phyloP scores from a whole-genome alignment of 2,329 filamentous ascomycete species.

The Ilyonectria mors-panacis region DNA sequence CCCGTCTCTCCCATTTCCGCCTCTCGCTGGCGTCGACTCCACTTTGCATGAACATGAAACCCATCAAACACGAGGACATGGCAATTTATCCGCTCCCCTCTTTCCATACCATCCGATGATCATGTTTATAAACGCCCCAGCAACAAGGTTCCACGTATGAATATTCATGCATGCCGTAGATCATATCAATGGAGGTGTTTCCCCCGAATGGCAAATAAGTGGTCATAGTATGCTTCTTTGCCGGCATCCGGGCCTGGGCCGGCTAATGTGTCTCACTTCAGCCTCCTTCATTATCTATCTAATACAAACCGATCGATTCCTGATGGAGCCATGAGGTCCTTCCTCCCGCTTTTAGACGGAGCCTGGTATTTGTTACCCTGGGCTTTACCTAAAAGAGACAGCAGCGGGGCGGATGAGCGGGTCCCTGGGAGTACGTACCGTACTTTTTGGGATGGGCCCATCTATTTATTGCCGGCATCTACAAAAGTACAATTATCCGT shows the following conservation, averaged over 20 bases:
- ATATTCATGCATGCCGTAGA: background rate
- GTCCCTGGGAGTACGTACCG: background rate
- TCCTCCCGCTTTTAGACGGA: background rate
- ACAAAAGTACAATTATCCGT: background rate
- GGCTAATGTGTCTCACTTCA: background rate
- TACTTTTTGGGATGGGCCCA: background rate
- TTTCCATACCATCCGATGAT: background rate
- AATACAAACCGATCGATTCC: background rate
- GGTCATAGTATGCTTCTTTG: background rate
- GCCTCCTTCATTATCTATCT: background rate
- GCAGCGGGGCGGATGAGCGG: background rate
- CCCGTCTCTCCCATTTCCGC: background rate
- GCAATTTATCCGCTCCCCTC: background rate
- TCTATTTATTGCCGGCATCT: background rate
- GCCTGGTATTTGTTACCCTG: background rate
- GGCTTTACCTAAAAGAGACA: background rate
- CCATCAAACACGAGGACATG: background rate
- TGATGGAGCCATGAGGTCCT: background rate
- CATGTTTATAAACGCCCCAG: background rate
- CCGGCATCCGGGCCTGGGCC: background rate
- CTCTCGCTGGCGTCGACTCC: background rate
- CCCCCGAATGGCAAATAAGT: background rate
- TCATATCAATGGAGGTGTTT: background rate
- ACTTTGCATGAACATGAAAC: background rate
- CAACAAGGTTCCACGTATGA: background rate